Conservation (phyloP, 768 basidiomycete species). For the Trametes gibbosa region DNA sequence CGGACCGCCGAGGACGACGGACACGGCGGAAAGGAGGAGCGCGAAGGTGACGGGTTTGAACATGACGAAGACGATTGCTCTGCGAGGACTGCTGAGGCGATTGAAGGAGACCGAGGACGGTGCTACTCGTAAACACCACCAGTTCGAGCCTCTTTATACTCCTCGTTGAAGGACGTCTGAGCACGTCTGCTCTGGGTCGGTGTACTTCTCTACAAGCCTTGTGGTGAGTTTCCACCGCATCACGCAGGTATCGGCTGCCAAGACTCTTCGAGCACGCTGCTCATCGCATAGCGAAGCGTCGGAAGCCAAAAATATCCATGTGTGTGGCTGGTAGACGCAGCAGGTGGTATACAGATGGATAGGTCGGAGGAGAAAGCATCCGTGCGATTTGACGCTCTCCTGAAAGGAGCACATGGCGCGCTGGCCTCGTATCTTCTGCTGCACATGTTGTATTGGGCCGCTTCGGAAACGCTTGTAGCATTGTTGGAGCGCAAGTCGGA, state of each 20-base stretch:
- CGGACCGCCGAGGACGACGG: slow-evolving; percentile 5
- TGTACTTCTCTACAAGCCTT: background rate
- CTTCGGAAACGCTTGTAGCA: too few relatives aligned
- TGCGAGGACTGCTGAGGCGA: background rate
- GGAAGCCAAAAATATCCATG: background rate
- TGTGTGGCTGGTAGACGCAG: background rate
- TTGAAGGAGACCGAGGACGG: background rate
- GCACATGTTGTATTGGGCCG: too few relatives aligned
- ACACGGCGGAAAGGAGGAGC: slow-evolving; percentile 5
- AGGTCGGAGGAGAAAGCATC: background rate
- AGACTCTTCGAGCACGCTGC: background rate
- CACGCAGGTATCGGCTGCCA: background rate
- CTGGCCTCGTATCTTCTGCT: too few relatives aligned
- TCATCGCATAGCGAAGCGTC: too few relatives aligned
- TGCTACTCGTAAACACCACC: background rate
- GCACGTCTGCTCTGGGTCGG: background rate
- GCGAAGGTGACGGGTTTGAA: slow-evolving; percentile 12
- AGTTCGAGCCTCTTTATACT: background rate
- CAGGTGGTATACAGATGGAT: background rate
- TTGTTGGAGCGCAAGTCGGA: too few relatives aligned
- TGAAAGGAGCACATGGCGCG: background rate
- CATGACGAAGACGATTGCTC: slow-evolving; percentile 3
- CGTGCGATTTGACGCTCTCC: background rate
- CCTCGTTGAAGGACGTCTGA: background rate
- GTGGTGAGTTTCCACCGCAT: background rate